phyloP scores from a whole-genome alignment of 1,284 basidiomycete genomes.

The Cryptococcus sp. region DNA sequence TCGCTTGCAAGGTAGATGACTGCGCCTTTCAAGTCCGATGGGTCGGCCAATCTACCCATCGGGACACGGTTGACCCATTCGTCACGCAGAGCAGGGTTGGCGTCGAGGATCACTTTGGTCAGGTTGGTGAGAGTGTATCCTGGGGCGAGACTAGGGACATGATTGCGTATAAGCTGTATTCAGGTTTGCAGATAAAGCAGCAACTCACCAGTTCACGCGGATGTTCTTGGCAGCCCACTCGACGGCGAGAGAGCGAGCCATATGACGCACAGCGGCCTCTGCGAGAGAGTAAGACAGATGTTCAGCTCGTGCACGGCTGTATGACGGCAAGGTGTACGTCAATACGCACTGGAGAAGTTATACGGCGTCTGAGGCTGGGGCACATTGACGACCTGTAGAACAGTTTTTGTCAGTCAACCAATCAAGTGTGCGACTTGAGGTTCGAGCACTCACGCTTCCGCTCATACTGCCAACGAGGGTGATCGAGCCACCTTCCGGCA shows the following conservation, averaged over 20 bases:
- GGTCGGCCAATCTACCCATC: slow-evolving; percentile 59
- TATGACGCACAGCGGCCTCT: slow-evolving; percentile 56
- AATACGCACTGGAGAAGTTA: slow-evolving; percentile 72
- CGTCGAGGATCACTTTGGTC: slow-evolving; percentile 73
- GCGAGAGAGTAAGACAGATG: background rate
- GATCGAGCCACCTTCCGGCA: slow-evolving; percentile 71
- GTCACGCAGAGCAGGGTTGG: slow-evolving; percentile 68
- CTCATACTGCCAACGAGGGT: slow-evolving; percentile 90
- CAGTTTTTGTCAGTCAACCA: slow-evolving; percentile 21
- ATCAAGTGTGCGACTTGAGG: background rate
- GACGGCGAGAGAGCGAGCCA: slow-evolving; percentile 59
- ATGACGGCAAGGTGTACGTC: background rate
- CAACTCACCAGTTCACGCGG: slow-evolving; percentile 52
- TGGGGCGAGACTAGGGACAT: slow-evolving; percentile 38
- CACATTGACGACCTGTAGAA: slow-evolving; percentile 73
- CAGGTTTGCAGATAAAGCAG: too few relatives aligned
- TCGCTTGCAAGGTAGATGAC: slow-evolving; percentile 53
- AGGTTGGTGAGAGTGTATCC: slow-evolving; percentile 90
- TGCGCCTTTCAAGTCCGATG: slow-evolving; percentile 49
- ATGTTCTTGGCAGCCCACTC: slow-evolving; percentile 59
- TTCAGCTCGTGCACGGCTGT: background rate
- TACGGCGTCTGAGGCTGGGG: slow-evolving; percentile 92
- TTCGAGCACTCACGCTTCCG: slow-evolving; percentile 64
- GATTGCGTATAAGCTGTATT: too few relatives aligned
- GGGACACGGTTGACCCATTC: slow-evolving; percentile 90